Base-by-base conservation (phyloP, 306 rosid species). In the Geum urbanum region DNA sequence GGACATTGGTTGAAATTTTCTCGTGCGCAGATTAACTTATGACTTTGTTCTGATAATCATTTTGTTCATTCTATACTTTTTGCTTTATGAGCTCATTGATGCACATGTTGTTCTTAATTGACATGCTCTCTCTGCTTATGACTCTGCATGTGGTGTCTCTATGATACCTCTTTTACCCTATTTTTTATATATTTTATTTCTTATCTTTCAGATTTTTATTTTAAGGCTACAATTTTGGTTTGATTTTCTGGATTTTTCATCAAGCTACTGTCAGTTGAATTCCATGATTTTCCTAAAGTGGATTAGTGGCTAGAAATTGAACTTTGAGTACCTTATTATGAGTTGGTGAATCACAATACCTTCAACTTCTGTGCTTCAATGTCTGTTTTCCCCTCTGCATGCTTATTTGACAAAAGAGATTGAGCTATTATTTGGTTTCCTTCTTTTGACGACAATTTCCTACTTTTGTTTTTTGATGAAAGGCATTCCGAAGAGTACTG, bases 401-500 rank as follows among this genome's bases (percentile, higher is more conserved):
- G 24, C 22, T 5, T 6, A 50, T 52, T 50, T 32, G 32, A 35
- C 4, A 18, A 67, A n/a, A 35, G 11, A 67, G 37, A 35, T 51
- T 20, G 40, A 61, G 43, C 3, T 9, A 43, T 32, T 39, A 11
- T 19, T 0, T n/a, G 0, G 19, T 79, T 68, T 52, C 46, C 16
- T 62, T 15, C 18, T 41, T 67, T 69, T 74, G 32, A 24, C 2
- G 27, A 2, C 27, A 24, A 24, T 24, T 24, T 24, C 27, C 27
- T 24, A 24, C 27, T 11, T 55, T 70, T 16, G 7, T 16, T 53
- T 76, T 55, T 54, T 10, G 52, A 88, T 96, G 80, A 75, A 81
- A 88, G 75, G 66, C 99, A 86, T 82, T 75, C 96, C 0, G 88
- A 78, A 82, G 88, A 73, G 39, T 87, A 88, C 18, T 94, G 99